A percentile compares a stretch with the other conserved stretches of the same genome.
These are phyloP conservation scores for Fusarium sororula DNA, from an alignment of 2,329 filamentous ascomycete species.

Conservation along the genomic window DNA sequence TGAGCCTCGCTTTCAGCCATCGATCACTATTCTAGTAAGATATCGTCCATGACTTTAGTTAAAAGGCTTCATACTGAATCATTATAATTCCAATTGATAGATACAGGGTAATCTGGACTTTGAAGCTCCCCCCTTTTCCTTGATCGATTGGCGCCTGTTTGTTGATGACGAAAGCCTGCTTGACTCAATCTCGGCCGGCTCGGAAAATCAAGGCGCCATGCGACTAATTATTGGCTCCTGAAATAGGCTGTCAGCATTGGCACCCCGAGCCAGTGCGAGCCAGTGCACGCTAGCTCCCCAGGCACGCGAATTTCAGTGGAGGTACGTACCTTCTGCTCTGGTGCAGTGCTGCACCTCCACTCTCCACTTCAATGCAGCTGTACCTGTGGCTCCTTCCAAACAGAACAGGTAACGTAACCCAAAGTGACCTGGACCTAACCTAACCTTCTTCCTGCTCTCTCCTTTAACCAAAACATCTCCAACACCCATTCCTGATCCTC, in stretches of 20 bases:
- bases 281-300: constrained; percentile 13
- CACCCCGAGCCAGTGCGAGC: background rate
- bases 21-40: background rate
- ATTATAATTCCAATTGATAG: background rate
- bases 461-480: constrained; percentile 41
- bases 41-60: background rate
- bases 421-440: constrained; percentile 36
- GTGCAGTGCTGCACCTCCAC: constrained; percentile 12
- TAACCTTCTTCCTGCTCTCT: constrained; percentile 29
- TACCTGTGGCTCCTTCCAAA: constrained; percentile 32
- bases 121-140: constrained; percentile 29
- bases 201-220: constrained; percentile 26
- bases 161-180: constrained; percentile 25
- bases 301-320: constrained; percentile 2
- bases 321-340: constrained; percentile 20
- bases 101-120: background rate
- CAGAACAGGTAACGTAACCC: constrained; percentile 49
- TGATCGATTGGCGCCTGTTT: constrained; percentile 4
- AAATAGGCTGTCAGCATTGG: constrained; percentile 29
- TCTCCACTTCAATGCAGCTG: constrained; percentile 1
- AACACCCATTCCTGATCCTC: constrained; percentile 31
- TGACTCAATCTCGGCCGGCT: constrained; percentile 28
- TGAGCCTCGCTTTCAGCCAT: background rate
- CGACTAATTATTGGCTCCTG: constrained; percentile 6
- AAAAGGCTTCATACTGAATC: background rate